Conservation (phyloP, 2,329 filamentous ascomycete species). For the Coniochaeta sp. region DNA sequence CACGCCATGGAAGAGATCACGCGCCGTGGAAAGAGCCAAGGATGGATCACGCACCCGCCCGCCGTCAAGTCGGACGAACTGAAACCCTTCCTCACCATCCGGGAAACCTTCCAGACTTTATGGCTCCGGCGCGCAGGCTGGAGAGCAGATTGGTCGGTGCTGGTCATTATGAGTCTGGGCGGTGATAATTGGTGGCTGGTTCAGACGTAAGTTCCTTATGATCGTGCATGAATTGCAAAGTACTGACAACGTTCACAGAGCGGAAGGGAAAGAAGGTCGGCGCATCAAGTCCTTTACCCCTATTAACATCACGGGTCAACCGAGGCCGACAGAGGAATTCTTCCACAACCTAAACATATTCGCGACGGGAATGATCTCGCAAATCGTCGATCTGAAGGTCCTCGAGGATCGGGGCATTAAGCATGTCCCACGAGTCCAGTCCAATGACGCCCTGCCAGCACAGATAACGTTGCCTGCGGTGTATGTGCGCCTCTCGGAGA, state of each 20-base stretch:
- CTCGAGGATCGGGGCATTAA: slow-evolving; percentile 37
- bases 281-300: slow-evolving; percentile 25
- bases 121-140: slow-evolving; percentile 70
- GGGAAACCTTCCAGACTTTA: slow-evolving; percentile 55
- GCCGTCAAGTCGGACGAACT: slow-evolving; percentile 47
- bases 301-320: slow-evolving; percentile 36
- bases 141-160: slow-evolving; percentile 65
- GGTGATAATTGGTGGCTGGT: slow-evolving; percentile 78
- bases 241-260: background rate
- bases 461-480: slow-evolving; percentile 41
- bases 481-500: slow-evolving; percentile 40
- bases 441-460: slow-evolving; percentile 31
- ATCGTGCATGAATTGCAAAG: background rate
- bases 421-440: slow-evolving; percentile 23
- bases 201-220: slow-evolving; percentile 43
- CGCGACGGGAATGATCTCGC: slow-evolving; percentile 42
- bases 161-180: slow-evolving; percentile 60
- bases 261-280: background rate
- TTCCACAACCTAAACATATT: slow-evolving; percentile 46
- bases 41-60: slow-evolving; percentile 50
- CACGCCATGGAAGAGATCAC: slow-evolving; percentile 55
- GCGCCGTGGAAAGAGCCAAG: slow-evolving; percentile 52
- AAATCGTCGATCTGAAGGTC: slow-evolving; percentile 40
- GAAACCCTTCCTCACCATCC: slow-evolving; percentile 54
- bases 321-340: slow-evolving; percentile 40